A percentile compares a stretch with the other conserved stretches of the same genome.
Conservation (phyloP, 768 basidiomycete genomes). For the Auricularia cornea region DNA sequence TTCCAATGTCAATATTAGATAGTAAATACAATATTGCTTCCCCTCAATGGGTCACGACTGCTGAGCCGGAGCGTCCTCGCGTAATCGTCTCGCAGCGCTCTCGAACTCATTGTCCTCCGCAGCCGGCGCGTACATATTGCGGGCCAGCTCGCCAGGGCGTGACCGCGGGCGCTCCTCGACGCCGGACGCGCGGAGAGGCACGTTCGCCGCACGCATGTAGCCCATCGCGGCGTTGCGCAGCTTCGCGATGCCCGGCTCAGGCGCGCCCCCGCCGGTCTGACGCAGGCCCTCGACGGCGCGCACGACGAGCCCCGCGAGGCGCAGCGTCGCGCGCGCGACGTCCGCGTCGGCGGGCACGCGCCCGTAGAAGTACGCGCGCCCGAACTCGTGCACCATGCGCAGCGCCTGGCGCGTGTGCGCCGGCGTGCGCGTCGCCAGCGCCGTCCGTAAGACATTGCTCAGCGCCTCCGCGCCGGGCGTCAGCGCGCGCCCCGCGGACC, state of each 20-base stretch:
- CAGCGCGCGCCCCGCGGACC: constrained; percentile 36
- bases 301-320: neutral
- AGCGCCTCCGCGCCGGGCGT: constrained; percentile 44
- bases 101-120: neutral
- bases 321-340: neutral
- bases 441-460: constrained; percentile 49
- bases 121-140: neutral
- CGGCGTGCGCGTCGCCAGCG: constrained; percentile 41
- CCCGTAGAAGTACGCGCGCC: constrained; percentile 9
- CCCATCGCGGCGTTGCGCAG: neutral
- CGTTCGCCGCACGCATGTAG: neutral
- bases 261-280: neutral
- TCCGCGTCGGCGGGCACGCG: neutral
- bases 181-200: neutral
- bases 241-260: neutral
- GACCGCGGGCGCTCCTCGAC: neutral
- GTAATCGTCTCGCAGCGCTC: neutral
- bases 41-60: too few relatives aligned
- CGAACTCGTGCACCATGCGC: constrained; percentile 46
- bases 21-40: neutral
- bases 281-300: neutral
- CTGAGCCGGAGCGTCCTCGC: neutral
- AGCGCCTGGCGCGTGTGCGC: constrained; percentile 47
- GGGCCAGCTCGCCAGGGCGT: neutral
- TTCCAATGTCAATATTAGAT: neutral